Evolutionary conservation across 1,139 yeast genomes (phyloP).

Genomic region (Yamadazyma membranifaciens): DNA sequence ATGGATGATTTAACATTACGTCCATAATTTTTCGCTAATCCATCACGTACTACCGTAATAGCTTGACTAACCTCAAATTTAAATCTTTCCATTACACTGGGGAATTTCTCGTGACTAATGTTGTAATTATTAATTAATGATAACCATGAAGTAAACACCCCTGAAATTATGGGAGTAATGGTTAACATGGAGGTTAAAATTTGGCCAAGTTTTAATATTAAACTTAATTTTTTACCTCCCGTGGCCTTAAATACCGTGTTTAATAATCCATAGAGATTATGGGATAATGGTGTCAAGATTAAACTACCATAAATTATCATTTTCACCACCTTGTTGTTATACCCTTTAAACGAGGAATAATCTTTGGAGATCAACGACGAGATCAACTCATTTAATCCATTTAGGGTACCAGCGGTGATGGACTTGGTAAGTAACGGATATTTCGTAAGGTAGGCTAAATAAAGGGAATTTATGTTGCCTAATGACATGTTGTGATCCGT

Average conservation of each 20-base stretch:
- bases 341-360: conserved; percentile 19
- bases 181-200: conserved; percentile 58
- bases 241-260: conserved; percentile 35
- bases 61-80: conserved; percentile 23
- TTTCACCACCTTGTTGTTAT: conserved; percentile 44
- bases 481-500: conserved; percentile 42
- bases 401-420: conserved; percentile 55
- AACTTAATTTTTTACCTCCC: conserved; percentile 33
- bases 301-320: conserved; percentile 74
- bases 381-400: conserved; percentile 58
- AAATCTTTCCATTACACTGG: conserved; percentile 7
- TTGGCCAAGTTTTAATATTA: conserved; percentile 50
- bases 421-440: conserved; percentile 63
- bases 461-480: conserved; percentile 23
- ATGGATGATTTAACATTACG: conserved; percentile 65
- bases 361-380: conserved; percentile 55
- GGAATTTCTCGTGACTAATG: conserved; percentile 1
- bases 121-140: conserved; percentile 42
- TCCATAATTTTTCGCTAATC: conserved; percentile 51
- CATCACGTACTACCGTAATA: conserved; percentile 22
- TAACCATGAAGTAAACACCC: conserved; percentile 56
- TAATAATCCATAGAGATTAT: conserved; percentile 51
- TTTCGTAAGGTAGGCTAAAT: conserved; percentile 39
- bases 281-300: conserved; percentile 74
- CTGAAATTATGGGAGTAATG: conserved; percentile 62